These are phyloP conservation scores for Solanum aculeatissimum DNA, from an alignment of 305 asterid species.

Conservation along the genomic window DNA sequence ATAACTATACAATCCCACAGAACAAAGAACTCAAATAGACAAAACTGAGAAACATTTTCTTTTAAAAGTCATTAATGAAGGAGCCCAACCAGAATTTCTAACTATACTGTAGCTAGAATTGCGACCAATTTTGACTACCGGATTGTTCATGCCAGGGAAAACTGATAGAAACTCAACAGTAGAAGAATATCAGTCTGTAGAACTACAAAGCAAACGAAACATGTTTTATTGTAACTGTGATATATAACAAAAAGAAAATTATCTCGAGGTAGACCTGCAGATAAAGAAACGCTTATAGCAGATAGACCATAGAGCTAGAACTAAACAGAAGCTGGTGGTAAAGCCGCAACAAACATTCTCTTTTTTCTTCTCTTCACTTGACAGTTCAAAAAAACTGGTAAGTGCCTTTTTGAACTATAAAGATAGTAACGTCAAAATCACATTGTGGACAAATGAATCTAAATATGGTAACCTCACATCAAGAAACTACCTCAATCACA, in stretches of 20 bases:
- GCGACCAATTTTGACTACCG: background rate
- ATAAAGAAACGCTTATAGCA: background rate
- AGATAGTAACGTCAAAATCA: background rate
- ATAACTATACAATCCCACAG: background rate
- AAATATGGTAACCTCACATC: background rate
- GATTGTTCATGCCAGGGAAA: background rate
- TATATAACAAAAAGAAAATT: background rate
- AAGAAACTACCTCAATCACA: background rate
- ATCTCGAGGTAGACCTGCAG: background rate
- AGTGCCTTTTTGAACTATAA: background rate
- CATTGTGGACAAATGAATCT: background rate
- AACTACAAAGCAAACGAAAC: background rate
- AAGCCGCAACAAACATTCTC: background rate
- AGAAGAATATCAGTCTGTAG: background rate
- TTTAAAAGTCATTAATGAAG: background rate
- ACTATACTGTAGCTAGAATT: background rate
- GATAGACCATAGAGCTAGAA: background rate
- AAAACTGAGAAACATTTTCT: background rate
- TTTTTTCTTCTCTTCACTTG: background rate
- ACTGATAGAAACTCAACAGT: background rate
- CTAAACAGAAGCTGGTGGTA: background rate
- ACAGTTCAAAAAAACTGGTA: background rate
- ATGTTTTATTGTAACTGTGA: background rate
- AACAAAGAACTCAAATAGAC: background rate
- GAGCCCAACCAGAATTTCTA: background rate